Percentiles rank a stretch among this genome's conserved stretches.
phyloP scores from a whole-genome alignment of 108 stramenopile genomes.

The Epipyxis sp. region DNA sequence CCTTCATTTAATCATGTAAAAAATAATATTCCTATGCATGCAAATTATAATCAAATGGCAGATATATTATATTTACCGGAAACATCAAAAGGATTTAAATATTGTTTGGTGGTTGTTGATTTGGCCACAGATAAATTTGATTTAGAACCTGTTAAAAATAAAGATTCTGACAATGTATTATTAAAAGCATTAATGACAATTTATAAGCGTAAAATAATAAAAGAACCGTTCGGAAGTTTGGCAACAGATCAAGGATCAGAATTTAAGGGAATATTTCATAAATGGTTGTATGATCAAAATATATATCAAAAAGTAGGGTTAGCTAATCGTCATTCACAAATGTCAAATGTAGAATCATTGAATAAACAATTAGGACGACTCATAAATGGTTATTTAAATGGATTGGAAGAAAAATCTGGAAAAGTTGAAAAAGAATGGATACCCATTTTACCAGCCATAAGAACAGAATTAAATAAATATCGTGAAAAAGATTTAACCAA shows the following conservation, averaged over 20 bases:
- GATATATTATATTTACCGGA: not conserved
- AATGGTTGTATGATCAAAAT: not conserved
- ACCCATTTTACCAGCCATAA: not conserved
- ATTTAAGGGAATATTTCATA: conserved; percentile 1
- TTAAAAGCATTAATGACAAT: not conserved
- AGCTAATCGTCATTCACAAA: not conserved
- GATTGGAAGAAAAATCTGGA: not conserved
- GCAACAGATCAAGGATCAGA: not conserved
- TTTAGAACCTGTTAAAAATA: not conserved
- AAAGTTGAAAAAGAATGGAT: not conserved
- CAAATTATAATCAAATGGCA: conserved; percentile 10
- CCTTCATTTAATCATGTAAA: not conserved
- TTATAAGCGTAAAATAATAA: not conserved
- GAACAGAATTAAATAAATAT: not conserved
- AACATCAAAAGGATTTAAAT: not conserved
- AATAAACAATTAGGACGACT: not conserved
- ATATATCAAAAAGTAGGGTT: not conserved
- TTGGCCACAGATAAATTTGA: conserved; percentile 2
- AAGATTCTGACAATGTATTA: not conserved
- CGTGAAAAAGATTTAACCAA: not conserved
- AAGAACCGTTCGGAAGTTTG: not conserved
- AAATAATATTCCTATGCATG: not conserved
- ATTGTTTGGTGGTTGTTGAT: conserved; percentile 8
- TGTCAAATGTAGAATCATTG: conserved; percentile 7
- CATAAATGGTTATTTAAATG: not conserved